Evolutionary conservation across 495 filamentous ascomycete genomes (phyloP).

Genomic region (Achaetomiella virescens): DNA sequence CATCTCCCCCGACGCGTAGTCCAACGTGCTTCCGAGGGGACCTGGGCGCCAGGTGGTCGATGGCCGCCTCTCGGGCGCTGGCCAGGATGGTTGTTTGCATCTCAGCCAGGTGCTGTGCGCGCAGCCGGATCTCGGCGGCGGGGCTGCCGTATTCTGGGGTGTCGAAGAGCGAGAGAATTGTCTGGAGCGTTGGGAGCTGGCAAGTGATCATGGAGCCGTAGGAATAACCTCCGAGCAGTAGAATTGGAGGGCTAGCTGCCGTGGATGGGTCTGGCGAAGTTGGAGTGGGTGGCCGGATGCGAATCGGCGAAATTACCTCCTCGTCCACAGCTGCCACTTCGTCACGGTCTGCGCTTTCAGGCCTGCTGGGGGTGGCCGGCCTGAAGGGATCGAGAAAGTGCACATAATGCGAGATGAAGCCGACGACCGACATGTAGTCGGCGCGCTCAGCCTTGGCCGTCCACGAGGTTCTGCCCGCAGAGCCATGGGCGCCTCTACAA

Average conservation of each 20-base stretch:
- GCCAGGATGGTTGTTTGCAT: constrained; percentile 42
- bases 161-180: constrained; percentile 55
- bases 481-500: constrained; percentile 69
- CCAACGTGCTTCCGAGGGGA: constrained; percentile 29
- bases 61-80: constrained; percentile 18
- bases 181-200: constrained; percentile 56
- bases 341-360: neutral
- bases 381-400: constrained; percentile 37
- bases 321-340: neutral
- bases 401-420: constrained; percentile 69
- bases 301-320: constrained; percentile 1
- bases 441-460: constrained; percentile 68
- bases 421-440: constrained; percentile 76
- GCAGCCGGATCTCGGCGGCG: constrained; percentile 58
- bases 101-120: constrained; percentile 56
- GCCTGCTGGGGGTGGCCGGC: neutral
- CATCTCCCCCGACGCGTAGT: constrained; percentile 36
- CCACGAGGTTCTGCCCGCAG: constrained; percentile 77
- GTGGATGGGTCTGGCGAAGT: neutral
- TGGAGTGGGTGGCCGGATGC: constrained; percentile 9
- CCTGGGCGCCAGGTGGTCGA: constrained; percentile 16
- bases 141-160: constrained; percentile 44
- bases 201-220: constrained; percentile 80
- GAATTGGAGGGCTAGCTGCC: constrained; percentile 13
- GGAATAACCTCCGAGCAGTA: constrained; percentile 80